These are phyloP conservation scores for Jaltomata sinuosa DNA, from an alignment of 257 asterid genomes.

Conservation along the genomic window DNA sequence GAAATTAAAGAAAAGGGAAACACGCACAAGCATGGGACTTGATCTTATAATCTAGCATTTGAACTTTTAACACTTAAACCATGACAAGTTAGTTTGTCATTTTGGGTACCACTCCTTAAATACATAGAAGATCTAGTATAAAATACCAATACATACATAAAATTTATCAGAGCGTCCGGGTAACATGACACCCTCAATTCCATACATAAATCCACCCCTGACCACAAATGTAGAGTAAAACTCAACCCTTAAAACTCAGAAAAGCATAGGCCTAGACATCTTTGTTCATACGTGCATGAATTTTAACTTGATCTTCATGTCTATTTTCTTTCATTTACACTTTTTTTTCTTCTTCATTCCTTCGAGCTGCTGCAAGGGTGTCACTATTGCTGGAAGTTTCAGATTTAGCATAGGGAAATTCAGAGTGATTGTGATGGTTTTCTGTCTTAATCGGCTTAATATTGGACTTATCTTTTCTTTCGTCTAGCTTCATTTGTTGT, in stretches of 20 bases:
- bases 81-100: background rate
- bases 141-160: background rate
- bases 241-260: background rate
- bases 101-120: no score
- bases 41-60: no score
- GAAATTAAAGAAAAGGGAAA: no score
- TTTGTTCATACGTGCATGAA: background rate
- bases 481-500: constrained; percentile 33
- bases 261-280: background rate
- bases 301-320: background rate
- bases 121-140: background rate
- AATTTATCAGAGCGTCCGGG: background rate
- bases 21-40: no score
- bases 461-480: constrained; percentile 15
- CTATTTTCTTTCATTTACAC: background rate
- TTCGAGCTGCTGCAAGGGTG: constrained; percentile 22
- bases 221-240: background rate
- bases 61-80: background rate
- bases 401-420: constrained; percentile 4
- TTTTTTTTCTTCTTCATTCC: background rate
- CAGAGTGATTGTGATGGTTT: constrained; percentile 8
- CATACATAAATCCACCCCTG: background rate
- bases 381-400: constrained; percentile 15
- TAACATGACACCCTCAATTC: background rate
- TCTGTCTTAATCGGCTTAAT: background rate